Conservation (phyloP, 495 filamentous ascomycete genomes). For the Talaromyces trachyspermus region DNA sequence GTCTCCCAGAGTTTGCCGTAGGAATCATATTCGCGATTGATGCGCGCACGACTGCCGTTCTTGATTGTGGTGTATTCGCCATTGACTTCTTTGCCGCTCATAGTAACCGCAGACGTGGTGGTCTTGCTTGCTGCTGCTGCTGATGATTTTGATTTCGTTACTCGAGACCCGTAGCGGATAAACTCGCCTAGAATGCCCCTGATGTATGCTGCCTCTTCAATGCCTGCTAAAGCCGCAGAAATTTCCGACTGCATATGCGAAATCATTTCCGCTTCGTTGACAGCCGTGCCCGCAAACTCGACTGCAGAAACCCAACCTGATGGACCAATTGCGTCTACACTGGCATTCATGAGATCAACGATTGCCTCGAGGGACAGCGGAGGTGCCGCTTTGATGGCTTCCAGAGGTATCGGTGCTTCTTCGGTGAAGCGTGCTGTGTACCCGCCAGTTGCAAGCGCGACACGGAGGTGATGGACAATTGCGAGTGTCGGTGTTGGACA, state of each 20-base stretch:
- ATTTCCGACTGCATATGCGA: conserved; percentile 64
- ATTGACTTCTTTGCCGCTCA: conserved; percentile 3
- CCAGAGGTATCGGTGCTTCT: conserved; percentile 36
- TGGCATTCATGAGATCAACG: conserved; percentile 61
- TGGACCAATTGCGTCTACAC: conserved; percentile 77
- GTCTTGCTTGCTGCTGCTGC: background rate
- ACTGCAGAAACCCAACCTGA: conserved; percentile 67
- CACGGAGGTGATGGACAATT: conserved; percentile 66
- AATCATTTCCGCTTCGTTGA: conserved; percentile 55
- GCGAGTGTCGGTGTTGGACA: conserved; percentile 63
- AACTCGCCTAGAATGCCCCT: conserved; percentile 62
- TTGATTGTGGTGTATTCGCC: conserved; percentile 2
- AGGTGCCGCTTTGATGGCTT: conserved; percentile 44
- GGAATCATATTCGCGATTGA: conserved; percentile 8
- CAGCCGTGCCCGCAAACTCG: conserved; percentile 40
- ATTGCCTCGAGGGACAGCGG: conserved; percentile 45
- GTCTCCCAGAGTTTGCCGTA: conserved; percentile 11
- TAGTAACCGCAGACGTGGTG: conserved; percentile 4
- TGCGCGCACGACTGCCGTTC: background rate
- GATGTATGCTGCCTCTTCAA: conserved; percentile 66
- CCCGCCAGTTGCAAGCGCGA: conserved; percentile 48
- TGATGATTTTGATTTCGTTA: conserved; percentile 3
- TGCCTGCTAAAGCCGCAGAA: conserved; percentile 65
- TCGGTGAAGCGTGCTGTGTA: conserved; percentile 38
- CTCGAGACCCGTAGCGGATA: conserved; percentile 52